A percentile compares a stretch with the other conserved stretches of the same genome.
Conservation (phyloP, 129 eudicot species). For the Chrysanthemum lavandulifolium region DNA sequence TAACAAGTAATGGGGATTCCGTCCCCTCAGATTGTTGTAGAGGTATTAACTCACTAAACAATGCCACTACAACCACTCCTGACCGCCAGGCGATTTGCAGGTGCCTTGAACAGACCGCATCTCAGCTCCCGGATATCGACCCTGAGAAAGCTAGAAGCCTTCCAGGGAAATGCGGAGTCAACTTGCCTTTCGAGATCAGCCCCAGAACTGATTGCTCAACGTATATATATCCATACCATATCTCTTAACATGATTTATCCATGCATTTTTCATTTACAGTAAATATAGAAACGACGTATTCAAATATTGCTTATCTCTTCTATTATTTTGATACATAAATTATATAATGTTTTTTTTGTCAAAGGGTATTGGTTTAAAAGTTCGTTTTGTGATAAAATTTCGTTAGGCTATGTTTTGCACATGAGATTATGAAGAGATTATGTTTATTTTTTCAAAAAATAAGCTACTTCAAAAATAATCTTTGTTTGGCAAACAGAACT, state of each 20-base stretch:
- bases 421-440: no score
- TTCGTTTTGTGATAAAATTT: no score
- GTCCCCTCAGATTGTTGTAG: constrained; percentile 32
- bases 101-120: constrained; percentile 24
- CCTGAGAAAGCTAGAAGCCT: constrained; percentile 25
- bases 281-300: neutral
- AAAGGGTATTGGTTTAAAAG: no score
- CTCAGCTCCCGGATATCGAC: constrained; percentile 9
- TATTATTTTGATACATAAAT: no score
- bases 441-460: no score
- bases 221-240: neutral
- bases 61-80: constrained; percentile 25
- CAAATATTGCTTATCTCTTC: no score
- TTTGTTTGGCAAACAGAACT: no score
- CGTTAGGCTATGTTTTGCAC: no score
- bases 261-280: neutral
- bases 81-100: constrained; percentile 40
- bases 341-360: no score
- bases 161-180: constrained; percentile 38
- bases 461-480: no score
- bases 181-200: constrained; percentile 27
- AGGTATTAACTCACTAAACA: constrained; percentile 24
- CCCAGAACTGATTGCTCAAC: constrained; percentile 40
- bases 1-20: constrained; percentile 20
- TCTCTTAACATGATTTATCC: neutral